Evolutionary conservation across 179 eudicot genomes (phyloP).

Genomic region (Actinidia polygama): DNA sequence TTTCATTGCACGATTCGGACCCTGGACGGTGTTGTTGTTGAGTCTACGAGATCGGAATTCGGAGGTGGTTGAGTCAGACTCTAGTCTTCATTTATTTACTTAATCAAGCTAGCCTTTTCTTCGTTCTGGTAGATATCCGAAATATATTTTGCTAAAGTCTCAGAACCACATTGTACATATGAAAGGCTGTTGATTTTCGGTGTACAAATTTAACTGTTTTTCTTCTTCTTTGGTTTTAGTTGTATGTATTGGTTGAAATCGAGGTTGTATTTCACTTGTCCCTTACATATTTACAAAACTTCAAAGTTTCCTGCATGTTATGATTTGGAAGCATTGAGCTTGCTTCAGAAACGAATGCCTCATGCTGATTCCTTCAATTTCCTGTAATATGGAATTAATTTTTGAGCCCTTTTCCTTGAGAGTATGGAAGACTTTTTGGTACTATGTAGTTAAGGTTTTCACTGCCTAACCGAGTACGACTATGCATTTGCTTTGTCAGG

Average conservation of each 20-base stretch:
- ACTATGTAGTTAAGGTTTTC: no score
- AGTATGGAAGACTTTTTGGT: no score
- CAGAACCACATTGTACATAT: background rate
- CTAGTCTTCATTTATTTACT: background rate
- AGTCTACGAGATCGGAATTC: conserved; percentile 6
- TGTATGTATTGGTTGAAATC: background rate
- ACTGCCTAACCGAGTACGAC: no score
- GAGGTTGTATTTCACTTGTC: background rate
- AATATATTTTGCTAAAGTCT: background rate
- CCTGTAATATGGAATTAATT: background rate
- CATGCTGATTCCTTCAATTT: background rate
- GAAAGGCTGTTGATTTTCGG: background rate
- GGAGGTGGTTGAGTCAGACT: background rate
- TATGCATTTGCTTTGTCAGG: no score
- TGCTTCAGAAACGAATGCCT: background rate
- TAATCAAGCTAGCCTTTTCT: background rate
- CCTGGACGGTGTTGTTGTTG: background rate
- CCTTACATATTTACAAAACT: no score
- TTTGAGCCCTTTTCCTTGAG: no score
- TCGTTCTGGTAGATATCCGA: background rate
- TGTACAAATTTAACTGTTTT: background rate
- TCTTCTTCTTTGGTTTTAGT: background rate
- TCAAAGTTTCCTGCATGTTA: background rate
- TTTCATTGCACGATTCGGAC: conserved; percentile 12
- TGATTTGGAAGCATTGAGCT: background rate